Percentiles rank a stretch among this genome's conserved stretches.
Conservation (phyloP, 208 protist genomes). For the Wallacemonas rigidus region DNA sequence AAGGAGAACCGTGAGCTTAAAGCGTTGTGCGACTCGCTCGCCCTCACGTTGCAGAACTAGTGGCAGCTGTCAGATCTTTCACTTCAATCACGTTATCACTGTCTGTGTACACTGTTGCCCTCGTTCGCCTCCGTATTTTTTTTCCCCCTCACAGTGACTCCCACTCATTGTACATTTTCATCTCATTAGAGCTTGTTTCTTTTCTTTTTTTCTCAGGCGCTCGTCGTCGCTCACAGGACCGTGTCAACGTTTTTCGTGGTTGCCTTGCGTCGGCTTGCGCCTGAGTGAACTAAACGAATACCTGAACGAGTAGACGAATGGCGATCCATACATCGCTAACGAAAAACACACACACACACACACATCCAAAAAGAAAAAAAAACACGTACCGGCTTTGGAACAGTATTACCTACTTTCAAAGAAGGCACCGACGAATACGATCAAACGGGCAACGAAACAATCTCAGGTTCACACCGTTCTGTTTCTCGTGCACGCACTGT, state of each 20-base stretch:
- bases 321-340: too few species aligned
- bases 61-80: neutral
- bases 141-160: neutral
- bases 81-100: neutral
- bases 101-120: neutral
- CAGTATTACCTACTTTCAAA: too few species aligned
- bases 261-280: too few species aligned
- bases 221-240: neutral
- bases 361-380: too few species aligned
- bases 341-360: too few species aligned
- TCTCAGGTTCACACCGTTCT: too few species aligned
- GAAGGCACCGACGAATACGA: too few species aligned
- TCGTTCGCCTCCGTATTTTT: neutral
- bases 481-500: too few species aligned
- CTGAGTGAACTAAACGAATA: too few species aligned
- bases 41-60: slow-evolving; percentile 41
- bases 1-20: slow-evolving; percentile 73
- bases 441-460: too few species aligned
- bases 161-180: neutral
- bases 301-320: too few species aligned
- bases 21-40: slow-evolving; percentile 68
- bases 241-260: neutral
- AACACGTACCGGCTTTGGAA: too few species aligned
- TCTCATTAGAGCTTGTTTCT: slow-evolving; percentile 4
- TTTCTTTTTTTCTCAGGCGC: slow-evolving; percentile 7